Evolutionary conservation across 495 filamentous ascomycete species (phyloP), one percentile per base, ranked within the genome.

Genomic region (Xanthoparmelia taractica): DNA sequence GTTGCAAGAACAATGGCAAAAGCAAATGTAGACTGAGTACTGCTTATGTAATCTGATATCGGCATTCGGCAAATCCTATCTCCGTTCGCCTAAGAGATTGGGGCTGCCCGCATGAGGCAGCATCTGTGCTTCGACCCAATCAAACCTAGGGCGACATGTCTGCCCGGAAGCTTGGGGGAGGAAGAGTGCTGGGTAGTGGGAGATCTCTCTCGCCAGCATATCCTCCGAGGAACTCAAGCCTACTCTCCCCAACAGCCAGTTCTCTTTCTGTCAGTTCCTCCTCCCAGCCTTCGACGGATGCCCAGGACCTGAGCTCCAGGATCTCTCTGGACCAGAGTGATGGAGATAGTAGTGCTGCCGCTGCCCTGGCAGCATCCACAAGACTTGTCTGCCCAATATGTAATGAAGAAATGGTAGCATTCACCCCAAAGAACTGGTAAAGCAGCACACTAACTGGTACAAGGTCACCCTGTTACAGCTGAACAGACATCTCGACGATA

Each of bases 401-500:
- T 75, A 89, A 87, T 68, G 94, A 97, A 74, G 91, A 96, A 74
- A 98, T 98, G 94, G 91, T 87, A 77, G 60, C 71, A 61, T 29
- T 18, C 34, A 17, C 8, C 45, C 41, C 34, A 27, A 18, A n/a
- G 17, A 8, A 33, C 48, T n/a, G 23, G 29, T 20, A 43, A 8
- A n/a, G 17, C 57, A 45, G 65, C 61, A 59, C 54, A 54, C 58
- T 66, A 65, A 58, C 59, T 56, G 8, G 13, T 8, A n/a, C 5
- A 65, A 92, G 90, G 79, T 97, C 68, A 98, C 94, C 23, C 76
- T 97, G 10, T 75, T 98, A 18, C 94, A 98, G 72, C 76, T 98
- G 27, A 97, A 98, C 71, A 85, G 89, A 71, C 94, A 98, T 74
- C 87, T 98, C 67, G 94, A 98, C 75, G 95, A 97, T 69, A 79